Conservation (phyloP, 2,329 filamentous ascomycete genomes). For the Cladosporium sp. region DNA sequence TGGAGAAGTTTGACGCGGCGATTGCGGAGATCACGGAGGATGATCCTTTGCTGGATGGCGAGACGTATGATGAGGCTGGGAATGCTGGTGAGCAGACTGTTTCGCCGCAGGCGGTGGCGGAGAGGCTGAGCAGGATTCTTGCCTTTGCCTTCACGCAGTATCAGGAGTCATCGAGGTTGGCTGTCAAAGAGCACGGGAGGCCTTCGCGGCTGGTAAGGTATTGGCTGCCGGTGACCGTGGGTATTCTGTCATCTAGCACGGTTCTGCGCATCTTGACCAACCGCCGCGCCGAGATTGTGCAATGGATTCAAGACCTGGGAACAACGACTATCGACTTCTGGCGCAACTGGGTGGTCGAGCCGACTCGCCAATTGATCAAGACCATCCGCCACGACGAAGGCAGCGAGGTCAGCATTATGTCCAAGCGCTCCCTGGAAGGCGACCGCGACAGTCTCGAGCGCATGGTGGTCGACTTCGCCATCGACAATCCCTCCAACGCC, state of each 20-base stretch:
- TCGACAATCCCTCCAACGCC: conserved; percentile 64
- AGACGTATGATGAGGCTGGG: conserved; percentile 33
- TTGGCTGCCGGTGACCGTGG: conserved; percentile 70
- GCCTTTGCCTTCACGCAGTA: conserved; percentile 63
- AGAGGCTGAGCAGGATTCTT: conserved; percentile 64
- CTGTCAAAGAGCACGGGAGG: conserved; percentile 62
- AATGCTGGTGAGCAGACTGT: conserved; percentile 21
- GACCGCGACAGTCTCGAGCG: conserved; percentile 89
- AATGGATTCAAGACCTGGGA: conserved; percentile 75
- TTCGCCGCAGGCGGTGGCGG: conserved; percentile 53
- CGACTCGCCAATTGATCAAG: conserved; percentile 71
- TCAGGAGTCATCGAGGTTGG: conserved; percentile 46
- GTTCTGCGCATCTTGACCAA: conserved; percentile 73
- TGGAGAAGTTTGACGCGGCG: conserved; percentile 50
- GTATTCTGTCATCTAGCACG: conserved; percentile 78
- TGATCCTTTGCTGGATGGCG: conserved; percentile 40
- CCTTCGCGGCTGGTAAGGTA: conserved; percentile 73
- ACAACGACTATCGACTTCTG: conserved; percentile 81
- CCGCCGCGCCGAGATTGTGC: conserved; percentile 66
- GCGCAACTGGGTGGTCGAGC: conserved; percentile 92
- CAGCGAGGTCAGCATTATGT: conserved; percentile 95
- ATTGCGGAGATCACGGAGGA: conserved; percentile 52
- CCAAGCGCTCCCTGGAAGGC: conserved; percentile 80
- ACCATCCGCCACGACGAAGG: conserved; percentile 90
- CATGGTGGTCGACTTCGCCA: conserved; percentile 95